Evolutionary conservation across 129 eudicot species (phyloP).

Genomic region (Mikania micrantha): DNA sequence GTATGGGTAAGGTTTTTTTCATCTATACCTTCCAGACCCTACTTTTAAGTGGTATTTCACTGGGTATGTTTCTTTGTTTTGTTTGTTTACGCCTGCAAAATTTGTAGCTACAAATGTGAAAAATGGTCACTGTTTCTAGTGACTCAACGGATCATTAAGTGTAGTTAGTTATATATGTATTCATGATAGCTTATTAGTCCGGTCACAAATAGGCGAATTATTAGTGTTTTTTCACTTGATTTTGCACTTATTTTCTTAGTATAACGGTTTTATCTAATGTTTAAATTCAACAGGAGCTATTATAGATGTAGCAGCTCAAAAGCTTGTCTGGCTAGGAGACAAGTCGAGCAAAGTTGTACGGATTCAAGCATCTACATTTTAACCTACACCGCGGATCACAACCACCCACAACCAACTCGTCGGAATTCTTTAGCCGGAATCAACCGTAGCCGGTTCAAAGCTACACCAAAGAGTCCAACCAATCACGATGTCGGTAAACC

Average conservation of each 20-base stretch:
- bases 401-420: constrained; percentile 74
- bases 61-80: not conserved
- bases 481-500: constrained; percentile 18
- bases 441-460: constrained; percentile 35
- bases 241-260: not conserved
- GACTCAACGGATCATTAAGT: too few relatives aligned
- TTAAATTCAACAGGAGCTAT: constrained; percentile 60
- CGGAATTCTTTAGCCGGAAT: constrained; percentile 74
- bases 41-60: too few relatives aligned
- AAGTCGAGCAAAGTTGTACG: constrained; percentile 77
- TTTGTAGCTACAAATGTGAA: not conserved
- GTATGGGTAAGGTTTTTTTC: too few relatives aligned
- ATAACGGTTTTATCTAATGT: not conserved
- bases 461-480: constrained; percentile 26
- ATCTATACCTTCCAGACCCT: too few relatives aligned
- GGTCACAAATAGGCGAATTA: not conserved
- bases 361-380: constrained; percentile 58
- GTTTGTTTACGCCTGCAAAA: not conserved
- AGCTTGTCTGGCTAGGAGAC: constrained; percentile 85
- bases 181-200: too few relatives aligned
- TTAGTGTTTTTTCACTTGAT: too few relatives aligned
- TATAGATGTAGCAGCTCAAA: constrained; percentile 80
- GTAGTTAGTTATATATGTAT: too few relatives aligned
- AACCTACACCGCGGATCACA: constrained; percentile 78
- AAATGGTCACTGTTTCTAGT: not conserved